phyloP scores from a whole-genome alignment of 148 eudicot species.

The Nepenthes mirabilis region DNA sequence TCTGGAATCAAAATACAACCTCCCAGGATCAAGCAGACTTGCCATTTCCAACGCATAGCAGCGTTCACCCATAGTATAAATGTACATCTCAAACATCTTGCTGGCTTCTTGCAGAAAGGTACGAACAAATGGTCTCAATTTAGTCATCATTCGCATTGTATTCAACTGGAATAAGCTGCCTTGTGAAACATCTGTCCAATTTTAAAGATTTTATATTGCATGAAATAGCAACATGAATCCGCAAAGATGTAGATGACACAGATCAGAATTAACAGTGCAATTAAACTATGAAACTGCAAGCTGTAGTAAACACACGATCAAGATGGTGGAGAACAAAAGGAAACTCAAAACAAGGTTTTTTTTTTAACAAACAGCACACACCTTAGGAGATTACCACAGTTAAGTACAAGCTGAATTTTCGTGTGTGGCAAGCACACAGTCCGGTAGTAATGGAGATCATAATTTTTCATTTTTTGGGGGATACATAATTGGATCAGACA shows the following conservation, averaged over 20 bases:
- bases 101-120: slow-evolving; percentile 72
- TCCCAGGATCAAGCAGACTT: slow-evolving; percentile 55
- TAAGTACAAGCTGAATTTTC: too few species aligned
- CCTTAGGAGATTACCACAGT: too few species aligned
- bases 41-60: slow-evolving; percentile 84
- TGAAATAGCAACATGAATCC: neutral
- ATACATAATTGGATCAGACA: too few species aligned
- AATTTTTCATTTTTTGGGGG: too few species aligned
- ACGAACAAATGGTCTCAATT: slow-evolving; percentile 85
- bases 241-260: neutral
- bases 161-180: slow-evolving; percentile 61
- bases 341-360: too few species aligned
- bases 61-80: slow-evolving; percentile 93
- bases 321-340: too few species aligned
- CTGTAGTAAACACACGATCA: too few species aligned
- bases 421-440: too few species aligned
- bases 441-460: too few species aligned
- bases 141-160: slow-evolving; percentile 76
- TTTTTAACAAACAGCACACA: too few species aligned
- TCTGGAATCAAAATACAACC: slow-evolving; percentile 43
- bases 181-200: slow-evolving; percentile 41
- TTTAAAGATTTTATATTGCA: neutral
- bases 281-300: too few species aligned
- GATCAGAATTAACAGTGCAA: neutral
- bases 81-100: slow-evolving; percentile 81